phyloP scores from a whole-genome alignment of 441 rosid genomes.

The Daphne laureola region DNA sequence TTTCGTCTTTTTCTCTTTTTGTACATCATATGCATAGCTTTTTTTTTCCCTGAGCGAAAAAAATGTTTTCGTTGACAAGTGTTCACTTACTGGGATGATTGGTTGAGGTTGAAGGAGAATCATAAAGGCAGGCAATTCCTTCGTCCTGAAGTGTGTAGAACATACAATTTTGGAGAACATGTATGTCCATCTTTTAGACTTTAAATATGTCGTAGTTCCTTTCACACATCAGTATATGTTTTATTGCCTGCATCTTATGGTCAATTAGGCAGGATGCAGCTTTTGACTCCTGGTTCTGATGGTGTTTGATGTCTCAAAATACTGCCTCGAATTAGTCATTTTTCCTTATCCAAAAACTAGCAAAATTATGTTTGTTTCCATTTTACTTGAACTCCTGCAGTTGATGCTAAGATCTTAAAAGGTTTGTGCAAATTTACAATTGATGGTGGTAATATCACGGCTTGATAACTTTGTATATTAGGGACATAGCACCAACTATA shows the following conservation, averaged over 20 bases:
- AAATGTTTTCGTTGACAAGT: constrained; percentile 53
- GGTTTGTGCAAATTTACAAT: too few relatives aligned
- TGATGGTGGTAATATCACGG: too few relatives aligned
- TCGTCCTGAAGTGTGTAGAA: constrained; percentile 97
- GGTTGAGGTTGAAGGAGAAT: constrained; percentile 88
- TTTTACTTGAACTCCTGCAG: too few relatives aligned
- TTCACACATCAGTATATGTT: background rate
- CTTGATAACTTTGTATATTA: too few relatives aligned
- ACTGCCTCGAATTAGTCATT: too few relatives aligned
- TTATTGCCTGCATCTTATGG: constrained; percentile 3
- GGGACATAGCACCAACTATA: too few relatives aligned
- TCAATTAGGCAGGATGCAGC: constrained; percentile 4
- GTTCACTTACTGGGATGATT: constrained; percentile 97
- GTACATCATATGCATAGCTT: constrained; percentile 7
- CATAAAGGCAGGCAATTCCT: constrained; percentile 88
- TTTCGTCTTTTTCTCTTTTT: constrained; percentile 10
- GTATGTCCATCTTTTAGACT: constrained; percentile 54
- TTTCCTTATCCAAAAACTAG: too few relatives aligned
- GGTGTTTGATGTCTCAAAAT: too few relatives aligned
- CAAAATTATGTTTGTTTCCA: too few relatives aligned
- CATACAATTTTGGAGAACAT: constrained; percentile 96
- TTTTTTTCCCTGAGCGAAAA: constrained; percentile 8
- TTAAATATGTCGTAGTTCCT: constrained; percentile 1
- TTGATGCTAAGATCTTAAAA: too few relatives aligned
- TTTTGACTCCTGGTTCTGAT: too few relatives aligned